A percentile compares a stretch with the other conserved stretches of the same genome.
These are phyloP conservation scores for Pleurotus salmoneostramineus DNA, from an alignment of 768 basidiomycete genomes.

Conservation along the genomic window DNA sequence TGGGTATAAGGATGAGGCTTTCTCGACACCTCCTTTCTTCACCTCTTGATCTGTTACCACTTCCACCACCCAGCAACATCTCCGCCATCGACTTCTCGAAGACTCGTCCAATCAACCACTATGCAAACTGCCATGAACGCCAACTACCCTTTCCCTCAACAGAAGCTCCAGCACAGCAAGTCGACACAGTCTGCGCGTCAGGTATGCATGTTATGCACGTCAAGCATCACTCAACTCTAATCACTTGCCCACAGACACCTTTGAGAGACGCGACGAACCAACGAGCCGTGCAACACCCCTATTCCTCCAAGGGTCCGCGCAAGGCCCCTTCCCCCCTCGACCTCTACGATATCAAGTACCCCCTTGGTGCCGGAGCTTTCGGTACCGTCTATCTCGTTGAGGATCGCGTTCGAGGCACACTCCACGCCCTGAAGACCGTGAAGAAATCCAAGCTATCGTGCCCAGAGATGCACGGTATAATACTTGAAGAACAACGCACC, in stretches of 20 bases:
- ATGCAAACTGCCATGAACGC: neutral
- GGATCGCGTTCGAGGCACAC: constrained; percentile 5
- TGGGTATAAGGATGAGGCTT: no score
- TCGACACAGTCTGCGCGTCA: neutral
- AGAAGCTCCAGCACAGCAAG: neutral
- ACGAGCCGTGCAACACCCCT: neutral
- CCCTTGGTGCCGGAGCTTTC: constrained; percentile 4
- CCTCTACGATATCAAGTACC: constrained; percentile 10
- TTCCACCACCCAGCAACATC: neutral
- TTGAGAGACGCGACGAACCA: neutral
- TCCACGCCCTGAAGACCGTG: constrained; percentile 6
- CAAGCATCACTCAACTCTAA: neutral
- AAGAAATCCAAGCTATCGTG: constrained; percentile 5
- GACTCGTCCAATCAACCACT: neutral
- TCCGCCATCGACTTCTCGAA: neutral
- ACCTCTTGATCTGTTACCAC: neutral
- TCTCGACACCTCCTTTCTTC: neutral
- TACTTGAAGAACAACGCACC: constrained; percentile 2
- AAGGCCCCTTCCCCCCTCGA: neutral
- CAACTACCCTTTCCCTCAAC: neutral
- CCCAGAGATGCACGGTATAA: neutral
- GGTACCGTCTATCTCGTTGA: constrained; percentile 6
- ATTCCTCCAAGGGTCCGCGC: neutral
- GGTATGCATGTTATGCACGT: neutral
- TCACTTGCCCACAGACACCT: neutral